phyloP scores from a whole-genome alignment of 1,284 basidiomycete genomes.

The Rhodotorula sp. region DNA sequence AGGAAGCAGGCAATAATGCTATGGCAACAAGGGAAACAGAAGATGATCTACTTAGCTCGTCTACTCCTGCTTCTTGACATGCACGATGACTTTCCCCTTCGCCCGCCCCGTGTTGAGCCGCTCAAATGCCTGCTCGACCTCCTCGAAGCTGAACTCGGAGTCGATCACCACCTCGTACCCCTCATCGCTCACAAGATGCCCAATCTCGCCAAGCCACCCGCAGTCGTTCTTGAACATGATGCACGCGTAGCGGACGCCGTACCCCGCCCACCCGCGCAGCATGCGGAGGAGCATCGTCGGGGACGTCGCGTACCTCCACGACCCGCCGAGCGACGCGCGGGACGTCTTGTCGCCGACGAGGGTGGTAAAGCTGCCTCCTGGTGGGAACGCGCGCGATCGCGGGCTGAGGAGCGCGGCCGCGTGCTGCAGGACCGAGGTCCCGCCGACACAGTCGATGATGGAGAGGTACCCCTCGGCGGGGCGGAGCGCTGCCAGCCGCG shows the following conservation, averaged over 20 bases:
- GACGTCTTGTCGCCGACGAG: slow-evolving; percentile 41
- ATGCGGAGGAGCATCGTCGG: slow-evolving; percentile 21
- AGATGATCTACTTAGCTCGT: not conserved
- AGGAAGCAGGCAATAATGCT: too few relatives aligned
- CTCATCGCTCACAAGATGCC: slow-evolving; percentile 44
- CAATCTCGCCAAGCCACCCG: slow-evolving; percentile 45
- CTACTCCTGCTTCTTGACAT: slow-evolving; percentile 30
- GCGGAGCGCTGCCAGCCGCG: slow-evolving; percentile 53
- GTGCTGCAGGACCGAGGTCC: slow-evolving; percentile 44
- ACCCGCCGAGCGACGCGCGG: slow-evolving; percentile 43
- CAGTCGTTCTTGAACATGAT: slow-evolving; percentile 41
- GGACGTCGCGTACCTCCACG: slow-evolving; percentile 40
- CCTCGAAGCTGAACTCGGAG: slow-evolving; percentile 62
- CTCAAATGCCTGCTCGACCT: slow-evolving; percentile 64
- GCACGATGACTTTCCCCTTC: slow-evolving; percentile 62
- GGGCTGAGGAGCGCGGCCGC: slow-evolving; percentile 45
- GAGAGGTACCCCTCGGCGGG: slow-evolving; percentile 48
- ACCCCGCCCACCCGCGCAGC: slow-evolving; percentile 28
- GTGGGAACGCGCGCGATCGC: not conserved
- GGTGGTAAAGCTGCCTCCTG: slow-evolving; percentile 22
- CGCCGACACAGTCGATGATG: slow-evolving; percentile 50
- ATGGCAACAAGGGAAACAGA: not conserved
- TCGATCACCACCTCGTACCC: slow-evolving; percentile 61
- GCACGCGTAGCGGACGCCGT: slow-evolving; percentile 42
- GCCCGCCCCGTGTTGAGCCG: slow-evolving; percentile 61